Base-by-base conservation (phyloP, 805 yeast genomes). In the Clavispora carvajalis region DNA sequence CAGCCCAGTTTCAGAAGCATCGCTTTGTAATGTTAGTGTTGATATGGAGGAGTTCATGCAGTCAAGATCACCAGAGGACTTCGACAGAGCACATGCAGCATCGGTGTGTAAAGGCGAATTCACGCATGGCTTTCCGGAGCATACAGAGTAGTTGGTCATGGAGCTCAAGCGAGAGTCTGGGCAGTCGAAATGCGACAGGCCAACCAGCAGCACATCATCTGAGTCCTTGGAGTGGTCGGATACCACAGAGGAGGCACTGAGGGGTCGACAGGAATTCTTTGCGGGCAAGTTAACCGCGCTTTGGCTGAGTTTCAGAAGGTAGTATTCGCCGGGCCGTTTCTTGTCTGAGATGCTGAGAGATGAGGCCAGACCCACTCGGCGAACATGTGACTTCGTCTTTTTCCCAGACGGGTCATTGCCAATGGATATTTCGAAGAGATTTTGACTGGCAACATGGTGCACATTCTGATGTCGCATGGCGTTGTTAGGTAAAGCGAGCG, bases 251-350 rank as follows among this genome's bases (percentile, higher is more conserved):
- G 69, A 62, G 3, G 63, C 63, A 9, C 69, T 62, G 4, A 43
- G 43, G 1, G 71, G 69, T 29, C 69, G 39, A 3, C 25, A 23
- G 17, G 31, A 29, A 7, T 15, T 15, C 5, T 28, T 33, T 8
- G 30, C 33, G 8, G 48, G 39, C 40, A 58, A 44, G 40, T 50
- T 52, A 5, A 50, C 17, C 7, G 56, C 39, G 38, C 57, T 55
- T 38, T 47, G 52, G 34, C 55, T 54, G 33, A 66, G 42, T 40
- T 60, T 62, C 40, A 57, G 59, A 28, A 65, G 55, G 42, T 57
- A 68, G 50, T 64, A 66, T 41, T 68, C 73, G 22, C 71, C 64
- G 4, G 74, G 74, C 21, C 74, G 48, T 44, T 63, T 65, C 15
- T 39, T 34, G 9, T 55, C 59, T 28, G 39, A 43, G 5, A 50